A percentile compares a stretch with the other conserved stretches of the same genome.
Conservation (phyloP, 78 protist genomes). For the Planoprotostelium fungivorum region DNA sequence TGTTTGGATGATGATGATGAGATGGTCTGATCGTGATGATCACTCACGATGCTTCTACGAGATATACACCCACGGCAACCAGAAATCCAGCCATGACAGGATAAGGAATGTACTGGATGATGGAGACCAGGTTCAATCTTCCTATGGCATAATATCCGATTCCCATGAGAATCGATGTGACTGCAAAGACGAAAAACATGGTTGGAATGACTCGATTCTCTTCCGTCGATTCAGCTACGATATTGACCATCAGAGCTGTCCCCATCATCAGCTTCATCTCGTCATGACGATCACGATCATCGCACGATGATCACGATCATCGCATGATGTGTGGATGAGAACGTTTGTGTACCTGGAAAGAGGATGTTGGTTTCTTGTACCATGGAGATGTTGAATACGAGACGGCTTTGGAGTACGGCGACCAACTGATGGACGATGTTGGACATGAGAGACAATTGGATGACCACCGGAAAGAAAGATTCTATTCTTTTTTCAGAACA, state of each 20-base stretch:
- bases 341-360: background rate
- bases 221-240: background rate
- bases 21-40: no score
- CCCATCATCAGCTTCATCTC: background rate
- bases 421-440: background rate
- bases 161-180: background rate
- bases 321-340: no score
- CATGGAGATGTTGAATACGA: background rate
- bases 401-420: background rate
- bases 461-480: background rate
- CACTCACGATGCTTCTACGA: background rate
- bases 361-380: background rate
- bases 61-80: background rate
- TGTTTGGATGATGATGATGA: background rate
- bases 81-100: background rate
- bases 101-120: background rate
- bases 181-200: background rate
- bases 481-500: no score
- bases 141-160: background rate
- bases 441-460: background rate
- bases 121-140: background rate
- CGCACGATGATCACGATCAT: no score
- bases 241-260: background rate
- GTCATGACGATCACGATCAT: no score
- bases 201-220: background rate